A percentile compares a stretch with the other conserved stretches of the same genome.
Conservation (phyloP, 2,329 filamentous ascomycete species). For the Ceratocystis variospora region DNA sequence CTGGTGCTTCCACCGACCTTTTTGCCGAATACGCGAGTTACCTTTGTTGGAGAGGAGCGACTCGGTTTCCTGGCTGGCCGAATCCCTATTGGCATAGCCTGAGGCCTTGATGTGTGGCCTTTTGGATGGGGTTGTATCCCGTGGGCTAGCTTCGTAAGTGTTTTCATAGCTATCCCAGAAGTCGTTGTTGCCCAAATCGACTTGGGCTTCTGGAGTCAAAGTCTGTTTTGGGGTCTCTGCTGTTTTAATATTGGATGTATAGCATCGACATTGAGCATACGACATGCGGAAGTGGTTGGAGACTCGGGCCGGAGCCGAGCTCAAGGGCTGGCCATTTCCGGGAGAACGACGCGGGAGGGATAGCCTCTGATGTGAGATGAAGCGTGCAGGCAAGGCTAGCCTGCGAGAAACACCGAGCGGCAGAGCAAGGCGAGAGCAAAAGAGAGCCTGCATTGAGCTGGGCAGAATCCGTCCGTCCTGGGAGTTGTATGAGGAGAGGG, state of each 20-base stretch:
- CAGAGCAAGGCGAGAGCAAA: neutral
- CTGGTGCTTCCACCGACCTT: constrained; percentile 9
- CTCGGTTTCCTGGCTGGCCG: neutral
- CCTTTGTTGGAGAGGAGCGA: constrained; percentile 1
- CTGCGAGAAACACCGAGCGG: constrained; percentile 6
- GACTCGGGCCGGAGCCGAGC: neutral
- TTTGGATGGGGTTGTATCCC: neutral
- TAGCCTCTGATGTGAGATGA: neutral
- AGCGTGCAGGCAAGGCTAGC: constrained; percentile 8
- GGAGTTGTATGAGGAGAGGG: neutral
- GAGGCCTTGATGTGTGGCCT: constrained; percentile 2
- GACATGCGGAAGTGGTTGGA: neutral
- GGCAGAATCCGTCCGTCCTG: no score
- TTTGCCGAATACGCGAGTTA: neutral
- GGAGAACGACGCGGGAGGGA: neutral
- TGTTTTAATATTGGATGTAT: neutral
- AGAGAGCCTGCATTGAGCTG: constrained; percentile 2
- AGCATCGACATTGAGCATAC: constrained; percentile 1
- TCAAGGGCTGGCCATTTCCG: neutral
- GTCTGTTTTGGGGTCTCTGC: neutral
- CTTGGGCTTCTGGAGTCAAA: neutral
- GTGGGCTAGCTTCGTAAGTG: neutral
- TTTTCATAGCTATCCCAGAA: constrained; percentile 12
- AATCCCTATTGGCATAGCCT: neutral
- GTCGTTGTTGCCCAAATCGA: neutral